Evolutionary conservation across 306 rosid genomes (phyloP).

Genomic region (Cucurbita moschata): DNA sequence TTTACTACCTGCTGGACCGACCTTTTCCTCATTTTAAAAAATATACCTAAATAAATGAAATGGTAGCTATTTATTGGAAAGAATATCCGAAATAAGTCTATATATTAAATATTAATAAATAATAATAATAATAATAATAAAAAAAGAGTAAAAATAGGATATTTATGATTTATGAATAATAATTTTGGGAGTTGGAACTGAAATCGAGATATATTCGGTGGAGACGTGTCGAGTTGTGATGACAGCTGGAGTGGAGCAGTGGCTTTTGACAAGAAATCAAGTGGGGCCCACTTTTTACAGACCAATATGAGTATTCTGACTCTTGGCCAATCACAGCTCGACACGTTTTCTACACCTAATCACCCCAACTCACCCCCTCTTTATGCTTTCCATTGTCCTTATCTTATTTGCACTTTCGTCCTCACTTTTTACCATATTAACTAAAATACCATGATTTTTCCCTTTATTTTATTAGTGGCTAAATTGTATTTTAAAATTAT

Average conservation of each 20-base stretch:
- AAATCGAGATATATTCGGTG: background rate
- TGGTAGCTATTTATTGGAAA: too few species aligned
- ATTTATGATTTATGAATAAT: background rate
- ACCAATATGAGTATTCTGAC: background rate
- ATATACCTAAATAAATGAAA: too few species aligned
- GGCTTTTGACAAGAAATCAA: background rate
- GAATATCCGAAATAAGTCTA: too few species aligned
- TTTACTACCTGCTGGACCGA: too few species aligned
- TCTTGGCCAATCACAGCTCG: background rate
- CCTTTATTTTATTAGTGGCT: background rate
- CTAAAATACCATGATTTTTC: background rate
- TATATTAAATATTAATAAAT: background rate
- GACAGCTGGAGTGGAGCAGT: constrained; percentile 3
- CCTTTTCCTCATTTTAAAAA: too few species aligned
- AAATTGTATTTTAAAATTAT: too few species aligned
- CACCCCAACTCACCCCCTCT: background rate
- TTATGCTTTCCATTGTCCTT: background rate
- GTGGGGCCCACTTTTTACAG: background rate
- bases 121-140: too few species aligned
- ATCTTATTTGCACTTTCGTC: background rate
- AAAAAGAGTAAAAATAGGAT: background rate
- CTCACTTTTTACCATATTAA: background rate
- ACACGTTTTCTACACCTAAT: background rate
- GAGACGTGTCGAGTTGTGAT: background rate
- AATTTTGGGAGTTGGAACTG: background rate